Conservation (phyloP, 345 rosid species). For the Psidium guajava region DNA sequence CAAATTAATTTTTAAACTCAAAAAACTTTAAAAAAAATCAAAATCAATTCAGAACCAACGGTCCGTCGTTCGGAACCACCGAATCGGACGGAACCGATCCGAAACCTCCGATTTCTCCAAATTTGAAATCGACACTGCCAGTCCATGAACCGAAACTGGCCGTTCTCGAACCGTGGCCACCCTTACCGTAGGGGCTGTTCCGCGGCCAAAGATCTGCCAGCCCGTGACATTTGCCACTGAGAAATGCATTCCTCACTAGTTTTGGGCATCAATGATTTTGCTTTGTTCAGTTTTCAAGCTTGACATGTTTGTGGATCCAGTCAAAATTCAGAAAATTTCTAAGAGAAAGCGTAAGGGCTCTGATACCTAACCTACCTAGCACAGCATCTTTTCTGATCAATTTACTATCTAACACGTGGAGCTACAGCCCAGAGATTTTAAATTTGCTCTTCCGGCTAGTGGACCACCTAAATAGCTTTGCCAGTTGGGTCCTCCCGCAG, state of each 20-base stretch:
- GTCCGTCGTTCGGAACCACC: too few species aligned
- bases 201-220: too few species aligned
- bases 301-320: not conserved
- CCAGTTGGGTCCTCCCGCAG: not conserved
- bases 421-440: not conserved
- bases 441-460: not conserved
- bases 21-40: too few species aligned
- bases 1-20: too few species aligned
- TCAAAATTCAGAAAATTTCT: not conserved
- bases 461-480: not conserved
- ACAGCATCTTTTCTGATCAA: not conserved
- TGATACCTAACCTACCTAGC: not conserved
- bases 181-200: too few species aligned
- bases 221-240: too few species aligned
- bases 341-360: not conserved
- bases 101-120: too few species aligned
- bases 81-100: too few species aligned
- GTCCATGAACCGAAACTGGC: too few species aligned
- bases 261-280: not conserved
- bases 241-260: not conserved
- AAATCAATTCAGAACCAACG: too few species aligned
- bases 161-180: too few species aligned
- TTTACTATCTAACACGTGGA: not conserved
- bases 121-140: too few species aligned
- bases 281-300: not conserved